Evolutionary conservation across 2,329 filamentous ascomycete genomes (phyloP).

Genomic region (Acrocalymma vagum): DNA sequence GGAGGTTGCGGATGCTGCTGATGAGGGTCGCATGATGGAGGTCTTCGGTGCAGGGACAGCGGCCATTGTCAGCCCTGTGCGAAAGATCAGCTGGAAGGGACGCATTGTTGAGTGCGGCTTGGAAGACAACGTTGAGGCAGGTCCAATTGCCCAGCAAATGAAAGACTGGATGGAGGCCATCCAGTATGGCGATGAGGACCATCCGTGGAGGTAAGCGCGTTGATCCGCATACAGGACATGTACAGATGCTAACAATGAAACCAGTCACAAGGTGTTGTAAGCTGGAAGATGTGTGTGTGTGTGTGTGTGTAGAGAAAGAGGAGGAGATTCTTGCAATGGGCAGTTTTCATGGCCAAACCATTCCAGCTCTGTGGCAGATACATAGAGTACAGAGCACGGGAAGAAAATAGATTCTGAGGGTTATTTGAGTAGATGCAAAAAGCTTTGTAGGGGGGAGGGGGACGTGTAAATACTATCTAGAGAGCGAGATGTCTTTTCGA

Average conservation of each 20-base stretch:
- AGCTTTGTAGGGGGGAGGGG: no score
- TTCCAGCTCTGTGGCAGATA: no score
- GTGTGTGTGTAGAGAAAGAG: no score
- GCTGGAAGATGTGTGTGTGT: no score
- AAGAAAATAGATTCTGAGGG: no score
- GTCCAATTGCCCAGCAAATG: slow-evolving; percentile 84
- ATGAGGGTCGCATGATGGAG: slow-evolving; percentile 87
- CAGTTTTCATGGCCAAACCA: no score
- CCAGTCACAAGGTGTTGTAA: slow-evolving; percentile 38
- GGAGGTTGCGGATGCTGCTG: slow-evolving; percentile 80
- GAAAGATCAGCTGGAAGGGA: slow-evolving; percentile 89
- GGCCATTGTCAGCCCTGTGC: slow-evolving; percentile 89
- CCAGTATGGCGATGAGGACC: slow-evolving; percentile 87
- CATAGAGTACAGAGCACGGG: no score
- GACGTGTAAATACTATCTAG: no score
- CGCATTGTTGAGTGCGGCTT: slow-evolving; percentile 84
- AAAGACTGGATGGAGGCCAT: slow-evolving; percentile 97
- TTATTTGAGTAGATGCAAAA: no score
- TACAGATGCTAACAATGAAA: slow-evolving; percentile 26
- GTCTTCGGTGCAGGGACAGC: slow-evolving; percentile 95
- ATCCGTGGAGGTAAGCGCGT: slow-evolving; percentile 81
- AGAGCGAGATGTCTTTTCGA: no score
- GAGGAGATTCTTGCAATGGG: no score
- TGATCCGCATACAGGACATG: not conserved
- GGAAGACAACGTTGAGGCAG: slow-evolving; percentile 82